Percentiles rank a stretch among this genome's conserved stretches.
Evolutionary conservation across 371 early-diverging fungal species (phyloP).

Genomic region (Mucor velutinosus): DNA sequence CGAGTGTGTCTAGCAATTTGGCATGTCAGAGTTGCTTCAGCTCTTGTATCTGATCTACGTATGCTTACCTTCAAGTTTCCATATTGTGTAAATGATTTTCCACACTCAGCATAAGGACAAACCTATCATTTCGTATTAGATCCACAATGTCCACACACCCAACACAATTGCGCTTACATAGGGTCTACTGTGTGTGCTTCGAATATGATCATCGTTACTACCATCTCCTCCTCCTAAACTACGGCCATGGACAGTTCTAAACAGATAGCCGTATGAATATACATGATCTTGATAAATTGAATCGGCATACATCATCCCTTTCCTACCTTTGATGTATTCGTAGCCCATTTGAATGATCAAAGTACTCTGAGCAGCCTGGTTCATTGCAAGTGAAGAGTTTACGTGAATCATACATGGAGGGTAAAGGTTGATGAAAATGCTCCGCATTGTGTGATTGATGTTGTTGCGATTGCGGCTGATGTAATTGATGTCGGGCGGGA

Average conservation of each 20-base stretch:
- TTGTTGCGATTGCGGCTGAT: neutral
- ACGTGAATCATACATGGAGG: constrained; percentile 20
- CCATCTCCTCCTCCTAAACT: constrained; percentile 3
- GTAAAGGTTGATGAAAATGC: constrained; percentile 5
- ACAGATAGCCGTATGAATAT: neutral
- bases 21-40: neutral
- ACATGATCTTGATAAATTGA: neutral
- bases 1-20: constrained; percentile 61
- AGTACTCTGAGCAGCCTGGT: constrained; percentile 21
- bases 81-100: constrained; percentile 57
- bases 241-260: constrained; percentile 21
- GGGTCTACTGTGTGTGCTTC: constrained; percentile 19
- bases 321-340: constrained; percentile 32
- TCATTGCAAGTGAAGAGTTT: constrained; percentile 23
- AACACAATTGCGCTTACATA: constrained; percentile 15
- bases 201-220: neutral
- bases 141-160: too few species aligned
- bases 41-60: neutral
- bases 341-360: constrained; percentile 19
- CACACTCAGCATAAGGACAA: constrained; percentile 43
- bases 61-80: constrained; percentile 62
- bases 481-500: neutral
- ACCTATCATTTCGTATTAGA: constrained; percentile 9
- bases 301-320: neutral
- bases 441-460: constrained; percentile 4